Evolutionary conservation across 2,329 filamentous ascomycete genomes (phyloP), one percentile per base, ranked within the genome.

Genomic region (Monosporascus sp.): DNA sequence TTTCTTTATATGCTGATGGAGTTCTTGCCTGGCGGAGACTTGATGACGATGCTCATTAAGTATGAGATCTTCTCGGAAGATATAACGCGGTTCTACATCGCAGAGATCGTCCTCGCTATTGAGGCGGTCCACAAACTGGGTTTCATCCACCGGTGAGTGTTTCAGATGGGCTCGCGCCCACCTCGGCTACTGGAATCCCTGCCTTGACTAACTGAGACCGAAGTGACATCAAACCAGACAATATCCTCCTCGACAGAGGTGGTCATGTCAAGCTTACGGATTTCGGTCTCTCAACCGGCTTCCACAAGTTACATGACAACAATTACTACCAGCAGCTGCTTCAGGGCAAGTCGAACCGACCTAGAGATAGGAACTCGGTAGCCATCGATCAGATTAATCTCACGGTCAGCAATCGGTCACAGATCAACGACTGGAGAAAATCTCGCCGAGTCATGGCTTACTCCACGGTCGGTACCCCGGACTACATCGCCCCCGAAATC

Each of bases 1-100:
- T 99, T 97, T 76, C 78, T 99, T 37, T 99, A 99, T 77, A 94
- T 99, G 87, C 80, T 99, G 57, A 99, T 99, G 94, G 94, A 99
- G 74, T 99, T 97, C 74, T 81, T 99, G 71, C 94, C 94, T 7
- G 94, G 94, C 72, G 94, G 94, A 72, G 94, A 99, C 76, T 74
- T 99, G 70, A 99, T 99, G 94, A 99, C 94, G 3, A 99, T 99
- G 94, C 80, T 99, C 62, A 99, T 99, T 77, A 99, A 97, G 80
- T 99, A 99, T 68, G 94, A 99, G 71, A 97, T 99, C 70, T 99
- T 99, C 72, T 96, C 91, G 0, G 93, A 97, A 71, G 94, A 99
- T 62, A 97, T 99, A 62, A 99, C 94, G 31, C 86, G 94, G 18
- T 99, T 99, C 74, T 99, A 99, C 74, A 99, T 99, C 83, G 94